Base-by-base conservation (phyloP, 305 asterid species). In the Fraxinus sp. region DNA sequence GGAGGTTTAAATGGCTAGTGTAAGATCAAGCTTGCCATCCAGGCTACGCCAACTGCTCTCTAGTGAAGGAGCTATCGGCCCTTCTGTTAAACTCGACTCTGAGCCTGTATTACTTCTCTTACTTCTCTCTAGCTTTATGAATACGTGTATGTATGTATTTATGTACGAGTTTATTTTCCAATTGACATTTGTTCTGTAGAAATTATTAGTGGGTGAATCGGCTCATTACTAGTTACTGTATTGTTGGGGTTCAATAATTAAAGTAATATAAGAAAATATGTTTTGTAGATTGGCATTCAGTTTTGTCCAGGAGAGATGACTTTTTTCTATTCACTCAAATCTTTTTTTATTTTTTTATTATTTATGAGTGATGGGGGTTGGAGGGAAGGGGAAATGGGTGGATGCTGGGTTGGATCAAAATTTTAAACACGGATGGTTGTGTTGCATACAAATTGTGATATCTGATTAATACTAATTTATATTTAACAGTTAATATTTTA, bases 21-120 rank as follows among this genome's bases (percentile, higher is more conserved):
- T 92, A 84, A 93, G 98, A 95, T 95, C 98, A 87, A 95, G 97
- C 88, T 90, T 95, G 95, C 97, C 97, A 52, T 90, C 95, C 77
- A 87, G 97, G 91, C 94, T 95, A 68, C 92, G 98, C 87, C 98
- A 93, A 77, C 94, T 95, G 72, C 91, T 95, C 22, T 92, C 98
- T 43, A 92, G 89, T 79, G 97, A 93, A 79, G 97, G 97, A 82
- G 90, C 95, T 26, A 91, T 92, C 76, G 92, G 98, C 11, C 98
- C 98, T 55, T 90, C 98, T 68, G 88, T 93, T 77, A 95, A 93
- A 90, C 88, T 90, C 10, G 98, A 93, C 83, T 81, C 98, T 0
- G 98, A 95, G 84, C 88, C 97, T 73, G 98, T 95, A 90, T 24
- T 73, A 94, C 30, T 83, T 52, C 49, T 81, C 49, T 78, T 24